phyloP scores from a whole-genome alignment of 2,329 filamentous ascomycete species.

The Rutstroemia sp. region DNA sequence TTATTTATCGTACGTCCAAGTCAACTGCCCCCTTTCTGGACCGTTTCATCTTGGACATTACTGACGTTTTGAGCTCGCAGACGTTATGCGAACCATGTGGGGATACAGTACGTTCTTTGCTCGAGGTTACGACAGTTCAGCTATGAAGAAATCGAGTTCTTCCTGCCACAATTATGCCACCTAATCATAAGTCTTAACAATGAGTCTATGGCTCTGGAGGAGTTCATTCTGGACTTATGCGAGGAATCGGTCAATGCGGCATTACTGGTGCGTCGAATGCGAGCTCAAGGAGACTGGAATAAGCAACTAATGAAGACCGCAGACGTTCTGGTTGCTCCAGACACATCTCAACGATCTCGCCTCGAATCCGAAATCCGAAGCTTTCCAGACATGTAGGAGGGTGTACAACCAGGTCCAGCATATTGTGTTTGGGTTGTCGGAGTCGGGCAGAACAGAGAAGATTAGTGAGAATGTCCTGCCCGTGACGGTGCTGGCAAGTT shows the following conservation, averaged over 20 bases:
- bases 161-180: slow-evolving; percentile 80
- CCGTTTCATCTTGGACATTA: slow-evolving; percentile 2
- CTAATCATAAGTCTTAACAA: slow-evolving; percentile 83
- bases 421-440: slow-evolving; percentile 73
- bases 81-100: slow-evolving; percentile 82
- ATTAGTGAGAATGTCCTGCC: slow-evolving; percentile 77
- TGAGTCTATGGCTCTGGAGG: slow-evolving; percentile 85
- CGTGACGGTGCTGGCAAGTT: slow-evolving; percentile 72
- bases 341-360: slow-evolving; percentile 79
- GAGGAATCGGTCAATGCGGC: slow-evolving; percentile 83
- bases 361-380: slow-evolving; percentile 62
- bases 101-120: slow-evolving; percentile 83
- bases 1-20: slow-evolving; percentile 62
- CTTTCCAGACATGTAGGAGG: slow-evolving; percentile 74
- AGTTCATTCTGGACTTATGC: slow-evolving; percentile 79
- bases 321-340: slow-evolving; percentile 90
- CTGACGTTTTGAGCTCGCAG: slow-evolving; percentile 36
- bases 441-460: slow-evolving; percentile 61
- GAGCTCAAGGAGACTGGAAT: neutral
- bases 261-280: slow-evolving; percentile 55
- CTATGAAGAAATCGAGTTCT: slow-evolving; percentile 90
- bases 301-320: slow-evolving; percentile 14
- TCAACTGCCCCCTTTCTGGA: slow-evolving; percentile 11
- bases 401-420: slow-evolving; percentile 86
- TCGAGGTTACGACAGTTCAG: slow-evolving; percentile 83